These are phyloP conservation scores for Backusella westeae DNA, from an alignment of 192 early-diverging fungal genomes.

Conservation along the genomic window DNA sequence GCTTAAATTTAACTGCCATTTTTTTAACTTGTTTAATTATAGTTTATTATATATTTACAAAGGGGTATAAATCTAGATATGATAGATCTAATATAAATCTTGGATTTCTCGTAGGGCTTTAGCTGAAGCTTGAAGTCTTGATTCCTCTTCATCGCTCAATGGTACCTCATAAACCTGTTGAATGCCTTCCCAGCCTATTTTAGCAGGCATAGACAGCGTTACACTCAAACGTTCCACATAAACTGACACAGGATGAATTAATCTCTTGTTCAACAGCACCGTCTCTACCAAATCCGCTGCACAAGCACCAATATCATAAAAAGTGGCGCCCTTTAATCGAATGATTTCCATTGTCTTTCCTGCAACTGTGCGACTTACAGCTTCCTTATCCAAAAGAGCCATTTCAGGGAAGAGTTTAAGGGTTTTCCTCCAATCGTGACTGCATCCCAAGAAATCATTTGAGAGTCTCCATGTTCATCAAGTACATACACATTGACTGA, in stretches of 20 bases:
- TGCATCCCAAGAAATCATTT: constrained; percentile 60
- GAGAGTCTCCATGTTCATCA: constrained; percentile 67
- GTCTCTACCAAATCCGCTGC: constrained; percentile 51
- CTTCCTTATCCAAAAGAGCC: constrained; percentile 39
- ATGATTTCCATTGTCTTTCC: constrained; percentile 66
- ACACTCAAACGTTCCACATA: constrained; percentile 48
- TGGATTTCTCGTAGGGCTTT: constrained; percentile 46
- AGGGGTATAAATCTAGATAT: background rate
- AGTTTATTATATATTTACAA: background rate
- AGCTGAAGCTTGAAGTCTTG: constrained; percentile 50
- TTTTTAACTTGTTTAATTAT: background rate
- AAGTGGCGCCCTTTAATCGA: constrained; percentile 62
- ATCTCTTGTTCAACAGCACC: constrained; percentile 52
- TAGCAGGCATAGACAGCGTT: constrained; percentile 58
- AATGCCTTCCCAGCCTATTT: constrained; percentile 53
- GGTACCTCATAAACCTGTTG: constrained; percentile 49
- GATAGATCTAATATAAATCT: background rate
- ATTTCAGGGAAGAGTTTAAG: constrained; percentile 49
- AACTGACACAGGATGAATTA: constrained; percentile 54
- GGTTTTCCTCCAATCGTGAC: constrained; percentile 53
- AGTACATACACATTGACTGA: constrained; percentile 64
- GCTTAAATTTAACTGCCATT: background rate
- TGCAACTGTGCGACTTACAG: constrained; percentile 44
- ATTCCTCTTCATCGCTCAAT: constrained; percentile 41
- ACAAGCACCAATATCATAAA: constrained; percentile 63